phyloP scores from a whole-genome alignment of 2,329 filamentous ascomycete species.

The Onygenales sp. region DNA sequence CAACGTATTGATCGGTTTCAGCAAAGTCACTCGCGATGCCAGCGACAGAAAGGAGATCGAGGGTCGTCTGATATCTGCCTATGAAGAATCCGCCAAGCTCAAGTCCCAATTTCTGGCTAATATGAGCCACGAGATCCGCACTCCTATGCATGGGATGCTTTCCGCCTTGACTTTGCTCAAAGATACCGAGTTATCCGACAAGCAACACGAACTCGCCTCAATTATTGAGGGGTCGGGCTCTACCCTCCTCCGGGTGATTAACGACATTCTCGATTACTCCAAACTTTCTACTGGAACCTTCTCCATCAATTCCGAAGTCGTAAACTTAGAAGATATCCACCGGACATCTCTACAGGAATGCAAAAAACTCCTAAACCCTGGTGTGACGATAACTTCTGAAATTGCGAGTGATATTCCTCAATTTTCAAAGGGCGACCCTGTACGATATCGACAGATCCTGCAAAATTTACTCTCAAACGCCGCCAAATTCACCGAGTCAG shows the following conservation, averaged over 20 bases:
- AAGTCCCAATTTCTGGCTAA: slow-evolving; percentile 55
- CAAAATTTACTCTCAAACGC: slow-evolving; percentile 54
- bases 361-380: slow-evolving; percentile 37
- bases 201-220: slow-evolving; percentile 47
- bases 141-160: slow-evolving; percentile 55
- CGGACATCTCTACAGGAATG: slow-evolving; percentile 43
- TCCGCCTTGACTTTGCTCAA: slow-evolving; percentile 49
- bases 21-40: slow-evolving; percentile 50
- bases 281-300: slow-evolving; percentile 53
- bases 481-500: slow-evolving; percentile 52
- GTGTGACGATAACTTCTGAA: slow-evolving; percentile 37
- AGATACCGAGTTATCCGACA: slow-evolving; percentile 42
- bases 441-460: slow-evolving; percentile 53
- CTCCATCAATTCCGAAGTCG: slow-evolving; percentile 44
- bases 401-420: slow-evolving; percentile 41
- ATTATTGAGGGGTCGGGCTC: slow-evolving; percentile 53
- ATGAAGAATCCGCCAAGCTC: slow-evolving; percentile 53
- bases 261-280: slow-evolving; percentile 59
- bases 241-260: slow-evolving; percentile 52
- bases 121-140: slow-evolving; percentile 57
- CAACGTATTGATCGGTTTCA: slow-evolving; percentile 46
- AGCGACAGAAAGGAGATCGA: slow-evolving; percentile 48
- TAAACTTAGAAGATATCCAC: slow-evolving; percentile 38
- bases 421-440: slow-evolving; percentile 46
- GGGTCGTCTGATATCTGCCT: slow-evolving; percentile 45